Base-by-base conservation (phyloP, 1,284 basidiomycete species). In the Moesziomyces parantarcticus region DNA sequence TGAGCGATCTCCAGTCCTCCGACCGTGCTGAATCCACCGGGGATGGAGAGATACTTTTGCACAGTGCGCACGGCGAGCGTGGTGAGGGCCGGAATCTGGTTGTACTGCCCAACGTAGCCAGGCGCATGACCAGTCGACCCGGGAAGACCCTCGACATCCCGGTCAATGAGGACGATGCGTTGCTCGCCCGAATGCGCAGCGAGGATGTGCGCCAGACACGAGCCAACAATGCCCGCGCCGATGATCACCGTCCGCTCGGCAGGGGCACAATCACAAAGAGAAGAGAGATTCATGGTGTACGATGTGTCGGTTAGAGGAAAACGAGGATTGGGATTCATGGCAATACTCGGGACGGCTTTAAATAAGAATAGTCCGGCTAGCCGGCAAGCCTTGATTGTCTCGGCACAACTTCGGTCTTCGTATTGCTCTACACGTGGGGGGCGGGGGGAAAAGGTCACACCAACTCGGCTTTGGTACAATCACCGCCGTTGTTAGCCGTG, bases 51-150 rank as follows among this genome's bases (percentile, higher is more conserved):
- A 29, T 53, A 59, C n/a, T 43, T 32, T 18, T 10, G 8, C 1
- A 59, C 58, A 1, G 29, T 48, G 0, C 58, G 50, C 3, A 16
- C 25, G 3, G 58, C 58, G 5, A 59, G 58, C 16, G 26, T 23
- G n/a, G 58, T 53, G 11, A 59, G 50, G 3, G 26, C 44, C 20
- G 58, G 50, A 5, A 59, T 16, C n/a, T 29, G 9, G 40, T 59
- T 59, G 23, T 34, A 59, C n/a, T 52, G 50, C 13, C 58, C 58
- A 25, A 59, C 58, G 18, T 59, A 59, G 23, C 58, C 58, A 6
- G 58, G 58, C 10, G 58, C 58, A 23, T 59, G 58, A 16, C 50
- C 58, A 2, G 58, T 59, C 10, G 43, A 47, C 0, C 58, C 58
- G 7, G 58, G 50, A 1, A 59, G 45, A 8, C 26, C 40, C 8